Base-by-base conservation (phyloP, 345 rosid genomes). In the Eucalyptus pauciflora region DNA sequence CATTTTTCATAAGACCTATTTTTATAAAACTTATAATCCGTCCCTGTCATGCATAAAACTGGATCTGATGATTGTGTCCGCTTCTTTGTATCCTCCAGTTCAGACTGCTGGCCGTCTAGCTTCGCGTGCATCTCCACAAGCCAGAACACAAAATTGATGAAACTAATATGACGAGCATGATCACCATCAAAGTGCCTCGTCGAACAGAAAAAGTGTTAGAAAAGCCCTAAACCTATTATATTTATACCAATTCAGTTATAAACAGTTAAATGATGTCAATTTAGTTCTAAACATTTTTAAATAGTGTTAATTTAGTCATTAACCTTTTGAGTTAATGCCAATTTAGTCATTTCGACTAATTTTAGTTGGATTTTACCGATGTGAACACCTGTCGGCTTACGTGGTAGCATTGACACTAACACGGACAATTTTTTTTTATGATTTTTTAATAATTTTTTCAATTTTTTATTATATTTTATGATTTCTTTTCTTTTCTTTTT, bases 351-450 rank as follows among this genome's bases (percentile, higher is more conserved):
- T 52, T 3, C 0, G 0, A 52, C 25, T 52, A 18, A 18, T 52
- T 7, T 52, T 52, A 52, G 10, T 3, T 52, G 1, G 25, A 52
- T 52, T 52, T 52, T 52, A 20, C 25, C 0, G 0, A 52, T 24
- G 0, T 52, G 2, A 52, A 52, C 0, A 2, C 25, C 0, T 20
- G 10, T 0, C 1, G 1, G 0, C 25, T 18, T 52, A 52, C 1
- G 0, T 18, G 58, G 25, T 5, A 20, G 3, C 58, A 18, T 0
- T 0, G 0, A 0, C 2, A 20, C 24, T 3, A 20, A 20, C 0
- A 2, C 8, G 0, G 1, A 52, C 0, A 52, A 18, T 52, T 18
- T 52, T 16, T 16, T 16, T 7, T 7, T 18, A 52, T 18, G 18
- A 18, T 3, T 7, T 17, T 18, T 6, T 6, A 2, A 16, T 51